Base-by-base conservation (phyloP, 202 grass and related monocot species). In the Hordeum pubiflorum region DNA sequence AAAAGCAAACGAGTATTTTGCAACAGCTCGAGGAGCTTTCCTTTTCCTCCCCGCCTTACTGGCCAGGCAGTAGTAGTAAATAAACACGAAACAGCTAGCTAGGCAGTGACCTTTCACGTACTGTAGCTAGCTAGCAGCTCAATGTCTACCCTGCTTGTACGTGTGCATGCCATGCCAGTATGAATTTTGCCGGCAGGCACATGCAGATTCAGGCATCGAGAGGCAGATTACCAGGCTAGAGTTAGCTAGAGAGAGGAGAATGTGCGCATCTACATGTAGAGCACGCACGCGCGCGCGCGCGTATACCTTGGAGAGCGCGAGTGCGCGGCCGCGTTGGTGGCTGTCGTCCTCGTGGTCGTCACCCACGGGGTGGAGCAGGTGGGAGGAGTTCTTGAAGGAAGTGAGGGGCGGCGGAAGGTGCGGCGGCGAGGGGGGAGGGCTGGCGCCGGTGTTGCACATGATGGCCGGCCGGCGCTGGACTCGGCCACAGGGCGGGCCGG, bases 391-490 rank as follows among this genome's bases (percentile, higher is more conserved):
- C 88, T 89, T 89, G 61, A 80, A 70, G 24, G 75, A 63, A 10
- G 54, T 10, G 75, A 80, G 40, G 31, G 66, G 24, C 48, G 81
- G 63, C 4, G 76, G 9, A 7, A 54, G 27, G 5, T 68, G 9
- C 48, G 80, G 65, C 75, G 72, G 14, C 33, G 48, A 75, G 17
- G 86, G 74, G 33, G 72, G 31, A 48, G 58, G 65, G 5, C 50
- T 75, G 79, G 18, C 50, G 5, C 82, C 72, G 87, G 79, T 69
- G 83, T 83, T 86, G 84, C 80, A 86, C 88, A 89, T 85, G 44
- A 10, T 26, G 34, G 52, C 34, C 10, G 39, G 39, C 9, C 37
- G 9, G 37, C 9, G 32, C 32, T 33, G 2, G 32, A 33, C 32
- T 5, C 4, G 32, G 3, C 32, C 40, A 10, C 39, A 17, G 9